Base-by-base conservation (phyloP, 139 green algal genomes). In the Coelastrella sp. region DNA sequence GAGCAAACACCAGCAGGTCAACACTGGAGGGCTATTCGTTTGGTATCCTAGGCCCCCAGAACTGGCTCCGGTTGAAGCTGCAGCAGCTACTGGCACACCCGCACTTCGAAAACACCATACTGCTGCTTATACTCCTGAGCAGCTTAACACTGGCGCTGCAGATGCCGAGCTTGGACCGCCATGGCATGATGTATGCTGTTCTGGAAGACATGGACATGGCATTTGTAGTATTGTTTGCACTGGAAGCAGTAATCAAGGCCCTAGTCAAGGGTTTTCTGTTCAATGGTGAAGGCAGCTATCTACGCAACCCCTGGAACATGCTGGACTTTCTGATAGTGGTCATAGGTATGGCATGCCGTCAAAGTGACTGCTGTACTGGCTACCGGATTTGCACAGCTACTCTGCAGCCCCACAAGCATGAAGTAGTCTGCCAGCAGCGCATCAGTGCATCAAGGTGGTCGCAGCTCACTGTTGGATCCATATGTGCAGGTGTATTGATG, bases 181-280 rank as follows among this genome's bases (percentile, higher is more conserved):
- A 91, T 17, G 92, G 87, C n/a, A 14, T 22, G 16, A 73, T 95
- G 47, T 88, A 92, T 5, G 7, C 65, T 7, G 23, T 73, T 7
- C 76, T 94, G 20, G 22, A 92, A 73, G 16, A 65, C 1, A 58
- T 93, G 16, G 94, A 98, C 87, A 79, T 91, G 54, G n/a, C 95
- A 20, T 97, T 97, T 81, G 80, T 90, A 17, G 85, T 92, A 16
- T 80, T 94, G 16, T 97, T 97, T 83, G 85, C 89, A 0, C 5
- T 95, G 2, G 96, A 98, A 86, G 91, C 94, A 19, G 14, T 92
- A 7, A 47, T 97, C 47, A 98, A 97, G 94, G 93, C 95, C 64
- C 74, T 93, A 6, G 92, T 93, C 2, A 80, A 93, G 75, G 96
- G 96, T 17, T 94, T 97, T 19, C 58, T 95, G 16, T 85, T 94